phyloP scores from a whole-genome alignment of 2,329 filamentous ascomycete species.

The Dothistroma septosporum region DNA sequence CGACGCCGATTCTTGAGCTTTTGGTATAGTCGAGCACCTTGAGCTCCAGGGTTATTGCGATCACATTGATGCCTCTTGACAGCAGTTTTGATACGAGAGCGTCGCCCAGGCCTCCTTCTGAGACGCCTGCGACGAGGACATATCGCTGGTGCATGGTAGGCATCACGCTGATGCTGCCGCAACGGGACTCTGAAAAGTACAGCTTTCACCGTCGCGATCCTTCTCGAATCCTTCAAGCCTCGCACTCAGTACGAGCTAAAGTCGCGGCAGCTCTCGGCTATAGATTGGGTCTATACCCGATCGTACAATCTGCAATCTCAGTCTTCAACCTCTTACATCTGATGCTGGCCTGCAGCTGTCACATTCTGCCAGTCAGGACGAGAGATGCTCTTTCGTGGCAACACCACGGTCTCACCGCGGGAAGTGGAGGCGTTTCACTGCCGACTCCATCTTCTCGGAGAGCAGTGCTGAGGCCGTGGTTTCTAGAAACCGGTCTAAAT shows the following conservation, averaged over 20 bases:
- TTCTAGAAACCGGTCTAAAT: no score
- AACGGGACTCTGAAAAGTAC: not conserved
- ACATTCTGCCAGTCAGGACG: not conserved
- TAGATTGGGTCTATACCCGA: no score
- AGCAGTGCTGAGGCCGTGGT: no score
- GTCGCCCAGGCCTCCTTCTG: constrained; percentile 42
- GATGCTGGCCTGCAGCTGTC: no score
- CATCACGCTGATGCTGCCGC: not conserved
- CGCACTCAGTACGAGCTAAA: not conserved
- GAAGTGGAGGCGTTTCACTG: not conserved
- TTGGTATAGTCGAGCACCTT: constrained; percentile 20
- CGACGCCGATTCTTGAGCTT: not conserved
- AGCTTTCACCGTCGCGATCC: not conserved
- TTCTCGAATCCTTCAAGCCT: not conserved
- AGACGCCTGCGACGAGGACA: constrained; percentile 43
- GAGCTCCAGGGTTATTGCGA: constrained; percentile 37
- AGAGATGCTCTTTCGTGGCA: not conserved
- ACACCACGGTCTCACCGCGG: not conserved
- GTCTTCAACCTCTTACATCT: not conserved
- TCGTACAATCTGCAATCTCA: not conserved
- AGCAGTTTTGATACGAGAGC: constrained; percentile 46
- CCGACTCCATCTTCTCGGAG: not conserved
- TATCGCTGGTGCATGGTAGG: not conserved
- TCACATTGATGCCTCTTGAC: constrained; percentile 41
- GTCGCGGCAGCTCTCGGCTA: not conserved